phyloP scores from a whole-genome alignment of 768 basidiomycete species.

The Leucosporidium yakuticum region DNA sequence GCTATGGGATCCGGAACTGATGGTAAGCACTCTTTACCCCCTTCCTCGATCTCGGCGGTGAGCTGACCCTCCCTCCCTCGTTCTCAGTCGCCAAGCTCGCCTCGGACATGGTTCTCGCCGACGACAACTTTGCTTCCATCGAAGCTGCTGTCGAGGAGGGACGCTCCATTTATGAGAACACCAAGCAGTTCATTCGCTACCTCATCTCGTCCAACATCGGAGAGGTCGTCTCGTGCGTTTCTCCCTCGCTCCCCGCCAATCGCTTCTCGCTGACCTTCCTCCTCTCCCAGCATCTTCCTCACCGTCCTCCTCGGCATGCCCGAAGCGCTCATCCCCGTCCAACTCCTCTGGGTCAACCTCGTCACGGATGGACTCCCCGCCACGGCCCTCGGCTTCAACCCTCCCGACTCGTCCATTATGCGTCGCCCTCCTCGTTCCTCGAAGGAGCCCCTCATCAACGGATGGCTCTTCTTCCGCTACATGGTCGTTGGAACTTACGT shows the following conservation, averaged over 20 bases:
- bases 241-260: neutral
- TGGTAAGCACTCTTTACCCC: slow-evolving; percentile 29
- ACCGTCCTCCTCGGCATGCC: slow-evolving; percentile 98
- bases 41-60: neutral
- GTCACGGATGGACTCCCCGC: slow-evolving; percentile 95
- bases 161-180: slow-evolving; percentile 96
- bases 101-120: slow-evolving; percentile 94
- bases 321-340: slow-evolving; percentile 95
- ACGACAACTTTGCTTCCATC: slow-evolving; percentile 96
- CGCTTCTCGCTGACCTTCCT: neutral
- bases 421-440: slow-evolving; percentile 82
- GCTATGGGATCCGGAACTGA: slow-evolving; percentile 99
- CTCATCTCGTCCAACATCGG: slow-evolving; percentile 95
- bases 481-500: slow-evolving; percentile 90
- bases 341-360: slow-evolving; percentile 96
- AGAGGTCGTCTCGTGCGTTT: slow-evolving; percentile 62
- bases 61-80: neutral
- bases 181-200: slow-evolving; percentile 99
- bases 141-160: slow-evolving; percentile 96
- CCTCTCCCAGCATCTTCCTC: slow-evolving; percentile 67
- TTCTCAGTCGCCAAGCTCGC: slow-evolving; percentile 79
- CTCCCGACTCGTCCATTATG: slow-evolving; percentile 88
- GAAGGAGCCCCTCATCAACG: slow-evolving; percentile 81
- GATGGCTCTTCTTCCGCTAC: slow-evolving; percentile 95
- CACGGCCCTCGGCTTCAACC: slow-evolving; percentile 96